Evolutionary conservation across 805 yeast genomes (phyloP).

Genomic region (Zygosaccharomyces kombuchaensis): DNA sequence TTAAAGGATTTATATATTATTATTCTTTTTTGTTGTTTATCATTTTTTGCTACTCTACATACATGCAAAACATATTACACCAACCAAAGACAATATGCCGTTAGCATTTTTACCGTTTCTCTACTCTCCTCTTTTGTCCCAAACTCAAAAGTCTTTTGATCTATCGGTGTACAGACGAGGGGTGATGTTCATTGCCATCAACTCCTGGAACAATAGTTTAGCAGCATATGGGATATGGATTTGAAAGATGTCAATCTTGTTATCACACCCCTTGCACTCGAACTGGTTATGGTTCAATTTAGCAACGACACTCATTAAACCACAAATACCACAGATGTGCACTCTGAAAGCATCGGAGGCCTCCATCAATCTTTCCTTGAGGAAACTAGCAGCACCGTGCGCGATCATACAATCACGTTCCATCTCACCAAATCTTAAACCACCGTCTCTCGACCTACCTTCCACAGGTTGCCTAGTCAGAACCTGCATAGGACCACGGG

Average conservation of each 20-base stretch:
- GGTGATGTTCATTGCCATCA: slow-evolving; percentile 98
- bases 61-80: slow-evolving; percentile 6
- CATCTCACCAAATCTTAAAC: slow-evolving; percentile 98
- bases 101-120: background rate
- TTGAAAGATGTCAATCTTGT: slow-evolving; percentile 96
- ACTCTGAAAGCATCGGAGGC: slow-evolving; percentile 99
- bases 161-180: slow-evolving; percentile 96
- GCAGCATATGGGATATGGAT: slow-evolving; percentile 98
- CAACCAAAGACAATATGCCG: slow-evolving; percentile 3
- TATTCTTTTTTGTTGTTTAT: background rate
- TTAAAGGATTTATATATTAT: background rate
- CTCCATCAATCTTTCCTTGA: slow-evolving; percentile 97
- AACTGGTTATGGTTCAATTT: slow-evolving; percentile 95
- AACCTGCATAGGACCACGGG: slow-evolving; percentile 98
- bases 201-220: slow-evolving; percentile 93
- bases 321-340: slow-evolving; percentile 97
- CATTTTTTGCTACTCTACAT: slow-evolving; percentile 7
- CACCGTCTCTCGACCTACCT: slow-evolving; percentile 99
- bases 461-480: slow-evolving; percentile 98
- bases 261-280: slow-evolving; percentile 97
- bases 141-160: slow-evolving; percentile 39
- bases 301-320: slow-evolving; percentile 96
- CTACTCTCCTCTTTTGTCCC: background rate
- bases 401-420: slow-evolving; percentile 99
- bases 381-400: slow-evolving; percentile 97